phyloP scores from a whole-genome alignment of 2,329 filamentous ascomycete genomes.

The Zalaria obscura region DNA sequence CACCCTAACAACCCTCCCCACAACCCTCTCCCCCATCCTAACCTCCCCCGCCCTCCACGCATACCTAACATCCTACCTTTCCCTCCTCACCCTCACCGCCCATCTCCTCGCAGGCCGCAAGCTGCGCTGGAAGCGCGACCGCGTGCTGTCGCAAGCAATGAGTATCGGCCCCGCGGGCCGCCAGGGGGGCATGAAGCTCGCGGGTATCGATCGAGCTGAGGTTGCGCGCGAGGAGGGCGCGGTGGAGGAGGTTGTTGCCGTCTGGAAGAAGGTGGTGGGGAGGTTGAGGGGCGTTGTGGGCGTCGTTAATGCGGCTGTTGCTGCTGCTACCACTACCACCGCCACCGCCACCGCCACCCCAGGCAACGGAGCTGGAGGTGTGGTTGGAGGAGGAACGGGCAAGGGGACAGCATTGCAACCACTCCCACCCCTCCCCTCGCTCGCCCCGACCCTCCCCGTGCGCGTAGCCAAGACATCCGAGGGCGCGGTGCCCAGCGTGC shows the following conservation, averaged over 20 bases:
- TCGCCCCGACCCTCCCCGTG: slow-evolving; percentile 55
- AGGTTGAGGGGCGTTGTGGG: slow-evolving; percentile 55
- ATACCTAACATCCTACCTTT: slow-evolving; percentile 51
- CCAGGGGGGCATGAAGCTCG: slow-evolving; percentile 75
- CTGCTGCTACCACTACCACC: slow-evolving; percentile 34
- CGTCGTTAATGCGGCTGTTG: slow-evolving; percentile 35
- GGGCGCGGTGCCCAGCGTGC: slow-evolving; percentile 58
- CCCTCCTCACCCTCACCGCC: slow-evolving; percentile 53
- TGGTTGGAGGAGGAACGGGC: slow-evolving; percentile 6
- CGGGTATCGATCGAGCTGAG: slow-evolving; percentile 72
- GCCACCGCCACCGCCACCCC: neutral
- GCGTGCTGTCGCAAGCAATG: slow-evolving; percentile 73
- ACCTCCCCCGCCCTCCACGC: slow-evolving; percentile 45
- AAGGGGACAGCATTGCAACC: slow-evolving; percentile 13
- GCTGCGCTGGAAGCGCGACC: slow-evolving; percentile 81
- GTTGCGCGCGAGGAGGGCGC: slow-evolving; percentile 73
- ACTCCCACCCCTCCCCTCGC: slow-evolving; percentile 45
- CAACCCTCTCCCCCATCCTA: slow-evolving; percentile 31
- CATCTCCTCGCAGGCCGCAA: slow-evolving; percentile 74
- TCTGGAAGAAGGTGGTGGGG: slow-evolving; percentile 65
- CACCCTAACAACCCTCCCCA: slow-evolving; percentile 38
- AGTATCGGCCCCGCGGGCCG: slow-evolving; percentile 62
- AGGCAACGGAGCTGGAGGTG: slow-evolving; percentile 60
- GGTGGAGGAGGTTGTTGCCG: slow-evolving; percentile 58
- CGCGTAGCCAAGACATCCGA: slow-evolving; percentile 46